Percentiles rank a stretch among this genome's conserved stretches.
Evolutionary conservation across 306 rosid genomes (phyloP).

Genomic region (Carpinus fangiana): DNA sequence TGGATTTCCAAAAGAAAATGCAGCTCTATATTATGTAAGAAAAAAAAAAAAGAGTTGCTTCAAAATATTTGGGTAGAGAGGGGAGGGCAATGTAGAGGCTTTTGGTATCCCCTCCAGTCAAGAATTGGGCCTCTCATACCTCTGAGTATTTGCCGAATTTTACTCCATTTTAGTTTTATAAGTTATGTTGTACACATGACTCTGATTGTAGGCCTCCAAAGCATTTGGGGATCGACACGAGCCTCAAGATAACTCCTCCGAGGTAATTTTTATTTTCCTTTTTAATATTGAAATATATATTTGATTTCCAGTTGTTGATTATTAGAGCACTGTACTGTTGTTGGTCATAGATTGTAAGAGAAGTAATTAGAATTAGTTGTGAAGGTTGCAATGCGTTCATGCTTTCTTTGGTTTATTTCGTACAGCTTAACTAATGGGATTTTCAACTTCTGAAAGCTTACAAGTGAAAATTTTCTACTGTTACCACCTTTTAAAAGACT

Average conservation of each 20-base stretch:
- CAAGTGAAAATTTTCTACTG: background rate
- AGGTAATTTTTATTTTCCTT: constrained; percentile 44
- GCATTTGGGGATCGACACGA: constrained; percentile 51
- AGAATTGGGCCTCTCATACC: too few species aligned
- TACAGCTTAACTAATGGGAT: background rate
- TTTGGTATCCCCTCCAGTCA: too few species aligned
- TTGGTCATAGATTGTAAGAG: background rate
- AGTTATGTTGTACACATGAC: constrained; percentile 18
- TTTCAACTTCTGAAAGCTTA: background rate
- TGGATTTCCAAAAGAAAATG: too few species aligned
- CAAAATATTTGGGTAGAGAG: too few species aligned
- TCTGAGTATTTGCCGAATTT: background rate
- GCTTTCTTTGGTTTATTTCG: background rate
- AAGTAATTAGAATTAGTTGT: background rate
- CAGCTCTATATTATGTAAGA: too few species aligned
- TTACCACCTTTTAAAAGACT: background rate
- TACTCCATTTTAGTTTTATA: background rate
- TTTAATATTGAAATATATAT: background rate
- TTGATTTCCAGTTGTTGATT: background rate
- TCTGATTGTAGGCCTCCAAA: constrained; percentile 56
- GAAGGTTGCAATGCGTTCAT: background rate
- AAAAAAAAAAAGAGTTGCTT: too few species aligned
- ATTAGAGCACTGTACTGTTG: too few species aligned
- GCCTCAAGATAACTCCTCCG: constrained; percentile 54
- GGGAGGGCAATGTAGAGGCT: too few species aligned